Evolutionary conservation across 2,329 filamentous ascomycete genomes (phyloP), one percentile per base, ranked within the genome.

Genomic region (Ceratocystiopsis sp.): DNA sequence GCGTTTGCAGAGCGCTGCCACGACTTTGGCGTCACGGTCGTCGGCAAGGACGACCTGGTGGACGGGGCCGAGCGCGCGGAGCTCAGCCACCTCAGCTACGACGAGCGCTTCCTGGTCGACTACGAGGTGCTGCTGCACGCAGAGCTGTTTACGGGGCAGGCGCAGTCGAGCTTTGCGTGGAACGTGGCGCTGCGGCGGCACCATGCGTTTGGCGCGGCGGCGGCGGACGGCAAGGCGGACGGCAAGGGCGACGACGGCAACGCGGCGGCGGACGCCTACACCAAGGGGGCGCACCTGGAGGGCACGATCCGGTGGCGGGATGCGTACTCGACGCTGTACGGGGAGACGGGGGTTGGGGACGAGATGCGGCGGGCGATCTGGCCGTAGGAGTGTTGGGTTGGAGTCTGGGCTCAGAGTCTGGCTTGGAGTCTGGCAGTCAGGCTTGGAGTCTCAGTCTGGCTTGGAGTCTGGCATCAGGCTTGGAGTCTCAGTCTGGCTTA

Each of bases 61-160:
- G 55, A 48, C 34, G 48, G 59, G 46, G 45, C 52, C 17, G 63
- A 67, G 41, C 51, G 58, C 2, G 46, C 47, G 16, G 47, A 46
- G 11, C 54, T 71, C 6, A 45, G 55, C 13, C 45, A 46, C 17
- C 51, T 71, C 35, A 61, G 54, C 17, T 68, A 62, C 61, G 66
- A 70, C 51, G 67, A 71, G 54, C 62, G 64, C 45, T 63, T 61
- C 3, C 54, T 71, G 17, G 61, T 71, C 8, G 68, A 73, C 52
- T 70, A 65, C 53, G 64, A 70, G 49, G 60, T 72, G 4, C 54
- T 70, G 49, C 53, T 63, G 41, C 56, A 63, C 21, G 61, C 62
- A 17, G 61, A 59, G 12, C 53, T 61, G 16, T 62, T 70, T 45
- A 59, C 59, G 1, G 68, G 68, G 0, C 55, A 63, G 11, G 60